Percentiles rank a stretch among this genome's conserved stretches.
Conservation (phyloP, 768 basidiomycete genomes). For the Mycena indigotica region DNA sequence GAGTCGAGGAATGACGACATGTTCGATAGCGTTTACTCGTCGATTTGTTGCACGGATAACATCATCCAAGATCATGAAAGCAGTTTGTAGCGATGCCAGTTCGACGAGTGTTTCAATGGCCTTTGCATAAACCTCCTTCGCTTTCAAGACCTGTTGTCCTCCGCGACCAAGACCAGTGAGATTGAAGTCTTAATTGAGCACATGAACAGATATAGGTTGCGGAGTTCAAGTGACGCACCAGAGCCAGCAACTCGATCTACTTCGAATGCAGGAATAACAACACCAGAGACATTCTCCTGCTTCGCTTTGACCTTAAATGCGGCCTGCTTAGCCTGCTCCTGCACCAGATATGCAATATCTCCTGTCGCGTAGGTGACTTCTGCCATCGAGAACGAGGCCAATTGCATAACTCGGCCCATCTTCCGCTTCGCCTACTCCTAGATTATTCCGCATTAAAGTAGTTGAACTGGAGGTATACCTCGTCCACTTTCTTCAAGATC, state of each 20-base stretch:
- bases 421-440: conserved; percentile 85
- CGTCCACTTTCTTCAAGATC: conserved; percentile 96
- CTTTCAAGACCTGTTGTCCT: conserved; percentile 91
- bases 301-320: conserved; percentile 91
- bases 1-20: conserved; percentile 91
- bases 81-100: conserved; percentile 94
- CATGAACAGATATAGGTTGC: conserved; percentile 1
- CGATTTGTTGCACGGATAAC: conserved; percentile 99
- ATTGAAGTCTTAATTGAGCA: conserved; percentile 75
- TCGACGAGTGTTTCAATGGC: conserved; percentile 97
- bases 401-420: conserved; percentile 98
- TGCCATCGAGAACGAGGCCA: conserved; percentile 98
- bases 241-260: conserved; percentile 83
- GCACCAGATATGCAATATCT: conserved; percentile 97
- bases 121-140: conserved; percentile 98
- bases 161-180: conserved; percentile 96
- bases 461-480: conserved; percentile 51
- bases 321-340: conserved; percentile 91
- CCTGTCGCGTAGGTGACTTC: conserved; percentile 98
- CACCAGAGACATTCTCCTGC: conserved; percentile 98
- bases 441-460: conserved; percentile 25
- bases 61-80: conserved; percentile 97
- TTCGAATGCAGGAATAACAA: conserved; percentile 93
- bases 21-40: conserved; percentile 97
- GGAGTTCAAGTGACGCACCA: conserved; percentile 46